Conservation (phyloP, 805 yeast species). For the Zygoascus biomembranicola region DNA sequence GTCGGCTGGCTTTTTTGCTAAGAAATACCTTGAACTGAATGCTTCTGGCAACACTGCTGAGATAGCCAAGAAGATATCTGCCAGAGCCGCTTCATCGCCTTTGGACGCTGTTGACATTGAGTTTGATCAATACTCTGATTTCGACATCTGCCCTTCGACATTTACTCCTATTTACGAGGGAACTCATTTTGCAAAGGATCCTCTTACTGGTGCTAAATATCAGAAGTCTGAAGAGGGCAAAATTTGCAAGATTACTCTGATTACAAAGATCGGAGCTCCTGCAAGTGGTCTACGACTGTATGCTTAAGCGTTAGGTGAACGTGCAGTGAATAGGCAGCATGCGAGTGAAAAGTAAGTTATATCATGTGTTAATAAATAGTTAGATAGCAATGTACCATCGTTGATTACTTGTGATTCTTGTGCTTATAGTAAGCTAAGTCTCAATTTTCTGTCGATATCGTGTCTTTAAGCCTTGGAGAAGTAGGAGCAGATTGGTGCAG, state of each 20-base stretch:
- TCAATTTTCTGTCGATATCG: neutral
- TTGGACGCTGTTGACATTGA: conserved; percentile 85
- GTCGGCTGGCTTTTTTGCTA: conserved; percentile 83
- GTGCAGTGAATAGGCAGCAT: neutral
- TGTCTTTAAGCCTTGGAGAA: neutral
- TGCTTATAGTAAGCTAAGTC: no score
- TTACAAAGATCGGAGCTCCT: conserved; percentile 81
- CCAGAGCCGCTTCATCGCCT: conserved; percentile 69
- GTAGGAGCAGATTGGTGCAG: no score
- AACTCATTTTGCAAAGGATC: conserved; percentile 59
- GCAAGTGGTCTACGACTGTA: conserved; percentile 64
- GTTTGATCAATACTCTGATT: conserved; percentile 86
- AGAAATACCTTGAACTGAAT: conserved; percentile 64
- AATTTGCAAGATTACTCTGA: conserved; percentile 62
- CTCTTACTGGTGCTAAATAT: conserved; percentile 85
- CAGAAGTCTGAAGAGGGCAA: conserved; percentile 70
- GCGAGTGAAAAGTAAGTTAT: neutral
- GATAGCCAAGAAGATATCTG: conserved; percentile 75
- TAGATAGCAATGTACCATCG: neutral
- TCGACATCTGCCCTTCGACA: conserved; percentile 81
- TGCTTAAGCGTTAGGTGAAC: neutral
- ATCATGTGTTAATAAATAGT: neutral
- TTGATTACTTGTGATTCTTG: no score
- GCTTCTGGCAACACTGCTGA: conserved; percentile 57
- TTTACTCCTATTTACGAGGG: conserved; percentile 85